Percentiles rank a stretch among this genome's conserved stretches.
Conservation (phyloP, 2,329 filamentous ascomycete genomes). For the Cladosporium colombiae region DNA sequence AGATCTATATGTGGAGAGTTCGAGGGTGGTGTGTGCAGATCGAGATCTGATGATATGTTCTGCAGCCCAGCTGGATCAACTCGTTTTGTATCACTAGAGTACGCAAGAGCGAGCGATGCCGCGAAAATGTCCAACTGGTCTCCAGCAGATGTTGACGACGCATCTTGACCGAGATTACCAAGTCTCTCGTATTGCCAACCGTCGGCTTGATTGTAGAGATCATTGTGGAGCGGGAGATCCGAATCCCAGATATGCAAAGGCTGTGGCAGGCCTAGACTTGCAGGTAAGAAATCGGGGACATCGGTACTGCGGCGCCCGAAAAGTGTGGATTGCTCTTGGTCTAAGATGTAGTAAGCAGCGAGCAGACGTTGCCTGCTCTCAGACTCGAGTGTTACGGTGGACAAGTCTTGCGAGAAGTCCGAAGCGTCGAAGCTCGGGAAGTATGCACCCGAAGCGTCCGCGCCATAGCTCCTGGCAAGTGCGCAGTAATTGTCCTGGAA, state of each 20-base stretch:
- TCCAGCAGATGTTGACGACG: background rate
- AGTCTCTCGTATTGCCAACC: background rate
- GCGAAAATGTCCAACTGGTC: background rate
- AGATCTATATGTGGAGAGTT: background rate
- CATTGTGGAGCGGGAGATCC: background rate
- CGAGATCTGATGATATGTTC: background rate
- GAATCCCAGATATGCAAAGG: conserved; percentile 41
- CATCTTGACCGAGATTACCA: background rate
- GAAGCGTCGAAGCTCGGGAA: conserved; percentile 24
- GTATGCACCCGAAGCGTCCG: conserved; percentile 32
- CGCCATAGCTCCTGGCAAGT: background rate
- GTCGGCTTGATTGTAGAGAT: background rate
- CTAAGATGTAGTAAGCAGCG: conserved; percentile 45
- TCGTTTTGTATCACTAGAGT: background rate
- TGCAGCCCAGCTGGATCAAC: background rate
- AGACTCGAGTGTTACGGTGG: background rate
- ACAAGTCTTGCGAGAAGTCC: background rate
- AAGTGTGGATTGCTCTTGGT: conserved; percentile 40
- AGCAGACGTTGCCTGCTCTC: conserved; percentile 33
- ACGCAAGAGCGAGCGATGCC: background rate
- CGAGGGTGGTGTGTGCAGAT: background rate
- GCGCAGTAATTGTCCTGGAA: conserved; percentile 42
- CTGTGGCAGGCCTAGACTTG: conserved; percentile 43
- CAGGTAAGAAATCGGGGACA: conserved; percentile 22
- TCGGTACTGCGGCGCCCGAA: conserved; percentile 28